These are phyloP conservation scores for Cadophora luteo-olivacea DNA, from an alignment of 2,329 filamentous ascomycete genomes.

Conservation along the genomic window DNA sequence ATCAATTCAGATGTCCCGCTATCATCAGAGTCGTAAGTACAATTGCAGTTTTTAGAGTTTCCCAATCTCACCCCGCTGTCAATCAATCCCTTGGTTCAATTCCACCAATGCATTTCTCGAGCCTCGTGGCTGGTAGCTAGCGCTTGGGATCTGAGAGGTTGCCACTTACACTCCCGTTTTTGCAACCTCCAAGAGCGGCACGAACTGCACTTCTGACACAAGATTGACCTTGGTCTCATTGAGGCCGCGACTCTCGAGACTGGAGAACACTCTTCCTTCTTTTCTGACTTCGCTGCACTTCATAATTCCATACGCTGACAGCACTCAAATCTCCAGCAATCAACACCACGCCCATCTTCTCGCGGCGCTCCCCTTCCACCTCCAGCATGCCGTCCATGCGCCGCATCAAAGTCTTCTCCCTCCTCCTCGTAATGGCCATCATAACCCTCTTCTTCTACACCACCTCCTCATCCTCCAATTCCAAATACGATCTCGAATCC, in stretches of 20 bases:
- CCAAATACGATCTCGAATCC: constrained; percentile 49
- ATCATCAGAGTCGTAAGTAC: constrained; percentile 15
- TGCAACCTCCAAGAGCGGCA: neutral
- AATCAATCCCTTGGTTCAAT: neutral
- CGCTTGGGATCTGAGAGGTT: neutral
- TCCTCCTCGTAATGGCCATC: constrained; percentile 69
- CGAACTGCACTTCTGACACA: neutral
- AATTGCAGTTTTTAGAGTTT: neutral
- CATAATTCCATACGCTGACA: constrained; percentile 4
- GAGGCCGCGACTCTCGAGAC: neutral
- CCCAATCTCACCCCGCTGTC: neutral
- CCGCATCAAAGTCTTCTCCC: constrained; percentile 69
- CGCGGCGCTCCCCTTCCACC: constrained; percentile 18
- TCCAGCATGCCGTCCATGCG: constrained; percentile 70
- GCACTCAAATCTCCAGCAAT: constrained; percentile 15
- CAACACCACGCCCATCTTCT: constrained; percentile 34
- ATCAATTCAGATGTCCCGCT: constrained; percentile 16
- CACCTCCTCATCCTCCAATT: constrained; percentile 57
- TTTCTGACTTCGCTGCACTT: neutral
- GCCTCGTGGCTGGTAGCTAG: neutral
- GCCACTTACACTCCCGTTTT: neutral
- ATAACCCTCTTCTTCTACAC: constrained; percentile 77
- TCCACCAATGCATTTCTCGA: neutral
- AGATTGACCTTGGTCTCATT: neutral
- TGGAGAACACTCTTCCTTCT: neutral